Evolutionary conservation across 495 filamentous ascomycete species (phyloP), one percentile per base, ranked within the genome.

Genomic region (Daldinia decipiens): DNA sequence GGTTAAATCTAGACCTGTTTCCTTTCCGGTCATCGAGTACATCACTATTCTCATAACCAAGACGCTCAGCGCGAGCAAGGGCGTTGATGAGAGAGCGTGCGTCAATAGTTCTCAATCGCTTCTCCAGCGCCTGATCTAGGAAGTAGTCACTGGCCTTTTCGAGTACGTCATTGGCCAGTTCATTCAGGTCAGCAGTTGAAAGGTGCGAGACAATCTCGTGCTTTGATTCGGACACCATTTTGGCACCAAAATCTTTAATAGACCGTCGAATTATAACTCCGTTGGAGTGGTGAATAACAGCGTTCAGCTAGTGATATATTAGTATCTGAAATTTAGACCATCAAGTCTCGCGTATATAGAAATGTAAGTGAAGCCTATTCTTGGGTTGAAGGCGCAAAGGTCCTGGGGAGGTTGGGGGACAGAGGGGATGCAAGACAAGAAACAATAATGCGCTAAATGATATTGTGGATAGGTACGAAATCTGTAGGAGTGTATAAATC

Each of bases 81-180:
- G 82, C 81, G 56, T 83, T 85, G 62, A 85, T 79, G 36, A 86
- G 72, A 13, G 82, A 77, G 17, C 79, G 78, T 0, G 83, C 82
- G 39, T 83, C 81, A 47, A 85, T 85, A 1, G 82, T 86, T 31
- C 68, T 62, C 3, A 86, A 72, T 6, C 84, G 80, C 64, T 76
- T 78, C 47, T 79, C 82, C 1, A 85, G 47, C 21, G 77, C 82
- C 60, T 74, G 79, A 70, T 86, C 83, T 12, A 85, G 74, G 62
- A 86, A 86, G 6, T 60, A 51, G n/a, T 83, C 74, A 60, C 81
- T 83, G 27, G 80, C 81, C 54, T 79, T 83, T 6, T 56, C 60
- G 31, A 84, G 63, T 64, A 85, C 79, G 9, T 65, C 32, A 26
- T 79, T 72, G n/a, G 76, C 76, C 6, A 85, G 65, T 5, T 79